A percentile compares a stretch with the other conserved stretches of the same genome.
phyloP scores from a whole-genome alignment of 805 yeast genomes.

The Pichia gijzeniarum region DNA sequence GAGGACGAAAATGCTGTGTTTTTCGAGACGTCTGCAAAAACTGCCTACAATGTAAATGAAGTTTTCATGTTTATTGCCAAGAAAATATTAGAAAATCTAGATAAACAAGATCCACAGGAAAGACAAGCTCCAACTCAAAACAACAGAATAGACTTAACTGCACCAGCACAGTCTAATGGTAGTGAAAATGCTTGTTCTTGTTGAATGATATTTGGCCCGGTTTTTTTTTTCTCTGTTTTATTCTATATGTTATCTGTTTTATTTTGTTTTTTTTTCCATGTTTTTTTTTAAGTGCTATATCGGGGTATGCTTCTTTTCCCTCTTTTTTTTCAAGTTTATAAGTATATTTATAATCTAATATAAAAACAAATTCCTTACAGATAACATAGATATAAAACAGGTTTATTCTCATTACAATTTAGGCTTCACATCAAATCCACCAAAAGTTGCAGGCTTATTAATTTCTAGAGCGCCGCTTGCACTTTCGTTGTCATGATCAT shows the following conservation, averaged over 20 bases:
- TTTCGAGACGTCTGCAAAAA: slow-evolving; percentile 93
- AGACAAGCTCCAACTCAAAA: slow-evolving; percentile 2
- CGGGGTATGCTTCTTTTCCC: background rate
- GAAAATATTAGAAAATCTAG: slow-evolving; percentile 54
- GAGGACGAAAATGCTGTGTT: slow-evolving; percentile 86
- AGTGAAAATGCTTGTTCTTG: slow-evolving; percentile 30
- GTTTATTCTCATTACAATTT: slow-evolving; percentile 31
- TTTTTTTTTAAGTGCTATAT: too few species aligned
- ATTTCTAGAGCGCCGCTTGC: slow-evolving; percentile 47
- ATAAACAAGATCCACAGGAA: slow-evolving; percentile 9
- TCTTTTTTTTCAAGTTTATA: background rate
- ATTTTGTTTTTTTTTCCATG: background rate
- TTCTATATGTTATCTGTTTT: background rate
- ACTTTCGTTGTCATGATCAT: slow-evolving; percentile 46
- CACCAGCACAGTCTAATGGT: slow-evolving; percentile 21
- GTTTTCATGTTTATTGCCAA: slow-evolving; percentile 87
- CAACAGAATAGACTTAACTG: slow-evolving; percentile 33
- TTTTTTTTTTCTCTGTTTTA: too few species aligned
- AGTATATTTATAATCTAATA: too few species aligned
- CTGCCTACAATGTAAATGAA: slow-evolving; percentile 82
- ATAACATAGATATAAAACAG: too few species aligned
- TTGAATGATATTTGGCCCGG: slow-evolving; percentile 12
- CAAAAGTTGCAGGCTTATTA: slow-evolving; percentile 51
- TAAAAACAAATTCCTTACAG: too few species aligned
- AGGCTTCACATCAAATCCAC: slow-evolving; percentile 45